These are phyloP conservation scores for Coccomyxa sp. DNA, from an alignment of 139 green algal species.

Conservation along the genomic window DNA sequence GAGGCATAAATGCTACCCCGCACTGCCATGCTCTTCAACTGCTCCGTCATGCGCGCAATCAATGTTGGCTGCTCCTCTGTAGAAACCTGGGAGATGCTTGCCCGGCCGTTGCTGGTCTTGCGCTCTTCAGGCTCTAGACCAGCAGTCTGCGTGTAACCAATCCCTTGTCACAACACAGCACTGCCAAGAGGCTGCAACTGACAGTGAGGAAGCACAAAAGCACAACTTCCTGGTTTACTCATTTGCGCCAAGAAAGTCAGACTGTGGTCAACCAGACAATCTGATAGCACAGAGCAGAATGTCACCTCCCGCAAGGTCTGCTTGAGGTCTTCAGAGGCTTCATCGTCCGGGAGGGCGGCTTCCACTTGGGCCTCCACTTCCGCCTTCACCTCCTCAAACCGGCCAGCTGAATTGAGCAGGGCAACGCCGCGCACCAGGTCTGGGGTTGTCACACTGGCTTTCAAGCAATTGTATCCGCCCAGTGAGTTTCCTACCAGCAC, in stretches of 20 bases:
- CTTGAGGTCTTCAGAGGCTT: background rate
- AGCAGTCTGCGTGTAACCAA: too few relatives aligned
- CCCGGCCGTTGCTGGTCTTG: background rate
- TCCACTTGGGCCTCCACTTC: slow-evolving; percentile 6
- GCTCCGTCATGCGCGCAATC: background rate
- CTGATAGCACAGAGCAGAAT: too few relatives aligned
- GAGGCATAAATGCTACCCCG: background rate
- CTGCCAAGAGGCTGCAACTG: too few relatives aligned
- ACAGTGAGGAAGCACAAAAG: too few relatives aligned
- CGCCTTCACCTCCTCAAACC: slow-evolving; percentile 42
- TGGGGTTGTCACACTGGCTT: slow-evolving; percentile 35
- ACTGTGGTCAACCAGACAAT: too few relatives aligned
- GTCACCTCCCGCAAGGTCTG: background rate
- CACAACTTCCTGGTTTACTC: too few relatives aligned
- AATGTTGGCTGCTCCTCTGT: background rate
- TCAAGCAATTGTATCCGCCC: slow-evolving; percentile 65
- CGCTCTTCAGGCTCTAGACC: too few relatives aligned
- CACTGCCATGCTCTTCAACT: background rate
- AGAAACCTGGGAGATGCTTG: background rate
- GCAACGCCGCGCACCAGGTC: slow-evolving; percentile 60
- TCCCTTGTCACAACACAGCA: too few relatives aligned
- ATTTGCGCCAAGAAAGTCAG: too few relatives aligned
- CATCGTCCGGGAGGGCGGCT: background rate
- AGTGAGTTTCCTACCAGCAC: slow-evolving; percentile 68
- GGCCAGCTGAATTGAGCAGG: slow-evolving; percentile 65